phyloP scores from a whole-genome alignment of 441 rosid species.

The Populus hybrid region DNA sequence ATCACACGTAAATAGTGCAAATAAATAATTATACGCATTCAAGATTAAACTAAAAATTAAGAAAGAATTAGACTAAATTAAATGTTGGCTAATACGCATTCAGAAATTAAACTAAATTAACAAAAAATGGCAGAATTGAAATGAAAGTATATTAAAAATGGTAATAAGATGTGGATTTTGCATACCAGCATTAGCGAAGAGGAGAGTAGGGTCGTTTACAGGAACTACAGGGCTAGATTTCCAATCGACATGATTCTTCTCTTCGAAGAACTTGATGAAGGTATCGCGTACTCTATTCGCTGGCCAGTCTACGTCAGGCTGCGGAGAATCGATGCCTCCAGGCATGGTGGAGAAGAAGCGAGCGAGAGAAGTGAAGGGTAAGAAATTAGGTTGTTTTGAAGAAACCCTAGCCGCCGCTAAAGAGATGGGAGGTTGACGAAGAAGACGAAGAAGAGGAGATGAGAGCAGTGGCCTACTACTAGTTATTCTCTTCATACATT shows the following conservation, averaged over 20 bases:
- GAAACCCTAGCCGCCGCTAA: slow-evolving; percentile 30
- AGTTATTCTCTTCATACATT: slow-evolving; percentile 25
- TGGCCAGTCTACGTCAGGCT: slow-evolving; percentile 57
- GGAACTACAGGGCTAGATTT: slow-evolving; percentile 95
- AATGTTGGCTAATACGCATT: neutral
- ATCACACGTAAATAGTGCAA: neutral
- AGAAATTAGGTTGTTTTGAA: neutral
- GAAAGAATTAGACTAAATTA: too few relatives aligned
- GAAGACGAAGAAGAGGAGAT: neutral
- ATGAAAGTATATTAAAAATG: too few relatives aligned
- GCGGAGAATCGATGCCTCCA: slow-evolving; percentile 37
- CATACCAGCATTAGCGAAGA: slow-evolving; percentile 91
- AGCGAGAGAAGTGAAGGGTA: slow-evolving; percentile 11
- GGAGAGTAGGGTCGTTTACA: slow-evolving; percentile 80
- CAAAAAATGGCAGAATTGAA: neutral
- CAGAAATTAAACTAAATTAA: neutral
- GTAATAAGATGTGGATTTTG: neutral
- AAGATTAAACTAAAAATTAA: neutral
- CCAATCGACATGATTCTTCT: slow-evolving; percentile 70
- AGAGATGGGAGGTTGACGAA: neutral
- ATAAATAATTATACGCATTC: neutral
- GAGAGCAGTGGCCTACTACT: neutral
- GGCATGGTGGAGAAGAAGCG: slow-evolving; percentile 37
- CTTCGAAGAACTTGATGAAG: slow-evolving; percentile 61
- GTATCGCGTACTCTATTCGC: slow-evolving; percentile 79